These are phyloP conservation scores for Leersia perrieri DNA, from an alignment of 176 grass and related monocot genomes.

Conservation along the genomic window DNA sequence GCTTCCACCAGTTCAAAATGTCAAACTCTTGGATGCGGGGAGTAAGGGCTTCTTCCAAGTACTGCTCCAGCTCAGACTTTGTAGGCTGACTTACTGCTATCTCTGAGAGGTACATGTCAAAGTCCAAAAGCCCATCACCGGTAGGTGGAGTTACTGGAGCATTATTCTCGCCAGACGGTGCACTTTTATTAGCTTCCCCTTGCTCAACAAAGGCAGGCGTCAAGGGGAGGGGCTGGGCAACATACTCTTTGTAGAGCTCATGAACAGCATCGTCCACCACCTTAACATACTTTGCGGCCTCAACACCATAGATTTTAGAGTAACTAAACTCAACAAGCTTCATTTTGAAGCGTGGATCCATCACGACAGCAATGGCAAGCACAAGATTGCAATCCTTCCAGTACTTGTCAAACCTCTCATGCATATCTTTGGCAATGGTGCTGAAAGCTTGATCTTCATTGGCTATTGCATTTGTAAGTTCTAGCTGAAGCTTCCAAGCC, in stretches of 20 bases:
- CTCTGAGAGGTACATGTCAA: conserved; percentile 83
- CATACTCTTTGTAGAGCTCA: conserved; percentile 83
- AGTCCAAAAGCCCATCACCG: conserved; percentile 70
- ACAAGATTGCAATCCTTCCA: conserved; percentile 95
- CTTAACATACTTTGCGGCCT: conserved; percentile 68
- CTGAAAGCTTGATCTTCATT: conserved; percentile 62
- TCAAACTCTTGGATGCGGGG: conserved; percentile 78
- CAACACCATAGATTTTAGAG: conserved; percentile 82
- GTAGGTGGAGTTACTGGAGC: conserved; percentile 4
- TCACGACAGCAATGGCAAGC: conserved; percentile 77
- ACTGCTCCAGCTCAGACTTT: conserved; percentile 78
- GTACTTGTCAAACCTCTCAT: conserved; percentile 95
- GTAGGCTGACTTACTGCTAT: conserved; percentile 64
- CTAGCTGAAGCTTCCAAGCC: conserved; percentile 84
- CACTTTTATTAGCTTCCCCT: conserved; percentile 42
- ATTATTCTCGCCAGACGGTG: conserved; percentile 11
- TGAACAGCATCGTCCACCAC: conserved; percentile 65
- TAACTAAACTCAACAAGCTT: conserved; percentile 91
- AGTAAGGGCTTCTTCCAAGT: conserved; percentile 71
- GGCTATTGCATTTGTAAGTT: conserved; percentile 51
- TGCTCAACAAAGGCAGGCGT: conserved; percentile 49
- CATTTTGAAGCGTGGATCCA: conserved; percentile 96
- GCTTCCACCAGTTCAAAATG: conserved; percentile 82
- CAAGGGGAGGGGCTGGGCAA: conserved; percentile 50
- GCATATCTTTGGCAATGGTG: conserved; percentile 78